Conservation (phyloP, 1,139 yeast species). For the Blastobotrys indianensis region DNA sequence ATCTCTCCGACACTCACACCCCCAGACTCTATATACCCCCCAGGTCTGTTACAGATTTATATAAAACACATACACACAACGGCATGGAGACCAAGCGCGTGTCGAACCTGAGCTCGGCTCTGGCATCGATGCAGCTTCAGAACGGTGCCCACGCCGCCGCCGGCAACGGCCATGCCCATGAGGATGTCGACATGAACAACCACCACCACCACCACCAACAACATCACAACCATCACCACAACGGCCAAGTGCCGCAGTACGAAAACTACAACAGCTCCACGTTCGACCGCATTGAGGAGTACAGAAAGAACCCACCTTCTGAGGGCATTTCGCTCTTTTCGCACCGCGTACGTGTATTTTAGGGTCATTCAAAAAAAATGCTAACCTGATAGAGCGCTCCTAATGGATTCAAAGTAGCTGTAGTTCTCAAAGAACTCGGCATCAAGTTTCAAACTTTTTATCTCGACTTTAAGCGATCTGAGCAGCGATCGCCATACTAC, state of each 20-base stretch:
- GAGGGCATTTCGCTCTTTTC: constrained; percentile 85
- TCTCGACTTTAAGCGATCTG: constrained; percentile 81
- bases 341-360: constrained; percentile 44
- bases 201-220: neutral
- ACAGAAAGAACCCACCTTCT: constrained; percentile 70
- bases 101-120: constrained; percentile 31
- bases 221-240: constrained; percentile 3
- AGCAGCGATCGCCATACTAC: constrained; percentile 89
- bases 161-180: constrained; percentile 6
- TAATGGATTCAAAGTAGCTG: constrained; percentile 94
- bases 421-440: constrained; percentile 76
- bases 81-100: constrained; percentile 15
- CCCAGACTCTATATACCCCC: neutral
- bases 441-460: constrained; percentile 76
- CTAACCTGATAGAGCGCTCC: constrained; percentile 57
- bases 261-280: constrained; percentile 15
- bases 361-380: neutral
- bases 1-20: neutral
- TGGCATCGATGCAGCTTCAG: constrained; percentile 23
- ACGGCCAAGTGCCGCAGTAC: constrained; percentile 10
- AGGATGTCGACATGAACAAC: constrained; percentile 5
- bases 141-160: too few relatives aligned
- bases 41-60: neutral
- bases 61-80: neutral
- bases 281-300: constrained; percentile 54